Conservation (phyloP, 2,329 filamentous ascomycete species). For the Fusarium nelsonii region DNA sequence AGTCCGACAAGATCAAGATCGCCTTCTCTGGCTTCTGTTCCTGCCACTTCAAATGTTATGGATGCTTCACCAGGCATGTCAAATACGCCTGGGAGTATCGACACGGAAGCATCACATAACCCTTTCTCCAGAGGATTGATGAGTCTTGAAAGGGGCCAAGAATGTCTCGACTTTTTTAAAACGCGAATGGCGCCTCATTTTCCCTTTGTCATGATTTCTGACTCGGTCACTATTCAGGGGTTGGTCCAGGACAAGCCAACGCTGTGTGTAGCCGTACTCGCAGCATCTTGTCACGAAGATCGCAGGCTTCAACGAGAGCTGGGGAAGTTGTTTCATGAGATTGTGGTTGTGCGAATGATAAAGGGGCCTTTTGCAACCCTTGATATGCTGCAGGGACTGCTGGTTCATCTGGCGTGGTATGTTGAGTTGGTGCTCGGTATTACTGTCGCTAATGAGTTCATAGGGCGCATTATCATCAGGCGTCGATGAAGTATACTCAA, state of each 20-base stretch:
- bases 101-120: conserved; percentile 35
- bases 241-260: conserved; percentile 43
- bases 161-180: conserved; percentile 45
- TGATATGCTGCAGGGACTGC: conserved; percentile 50
- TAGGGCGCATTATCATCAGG: conserved; percentile 52
- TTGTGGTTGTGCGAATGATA: conserved; percentile 43
- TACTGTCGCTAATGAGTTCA: conserved; percentile 20
- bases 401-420: conserved; percentile 52
- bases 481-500: conserved; percentile 47
- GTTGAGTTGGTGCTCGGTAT: background rate
- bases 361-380: conserved; percentile 46
- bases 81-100: conserved; percentile 23
- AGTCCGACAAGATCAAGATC: conserved; percentile 32
- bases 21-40: conserved; percentile 28
- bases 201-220: conserved; percentile 48
- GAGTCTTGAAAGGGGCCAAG: conserved; percentile 42
- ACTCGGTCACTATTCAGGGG: conserved; percentile 29
- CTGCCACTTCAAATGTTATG: conserved; percentile 13
- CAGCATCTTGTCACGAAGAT: conserved; percentile 42
- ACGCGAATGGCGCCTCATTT: conserved; percentile 48
- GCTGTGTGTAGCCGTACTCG: conserved; percentile 49
- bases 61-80: conserved; percentile 9
- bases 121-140: conserved; percentile 45
- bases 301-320: conserved; percentile 45
- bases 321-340: conserved; percentile 47